Conservation (phyloP, 1,284 basidiomycete species). For the Naganishia liquefaciens region DNA sequence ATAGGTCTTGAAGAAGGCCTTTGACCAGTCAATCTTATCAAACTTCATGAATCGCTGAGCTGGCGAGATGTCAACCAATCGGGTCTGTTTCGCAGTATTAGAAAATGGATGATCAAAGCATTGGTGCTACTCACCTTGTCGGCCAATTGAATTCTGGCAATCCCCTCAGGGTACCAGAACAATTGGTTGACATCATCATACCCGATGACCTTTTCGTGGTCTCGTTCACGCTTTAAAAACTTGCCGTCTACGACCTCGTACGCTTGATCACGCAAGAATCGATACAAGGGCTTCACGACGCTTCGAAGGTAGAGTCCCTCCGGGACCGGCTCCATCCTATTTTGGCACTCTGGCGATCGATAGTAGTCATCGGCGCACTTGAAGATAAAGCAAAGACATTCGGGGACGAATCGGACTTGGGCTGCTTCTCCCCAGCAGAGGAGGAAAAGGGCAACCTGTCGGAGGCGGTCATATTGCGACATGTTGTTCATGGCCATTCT, state of each 20-base stretch:
- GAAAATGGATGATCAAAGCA: not conserved
- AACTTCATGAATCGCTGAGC: constrained; percentile 92
- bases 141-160: constrained; percentile 81
- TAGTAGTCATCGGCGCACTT: constrained; percentile 99
- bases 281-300: constrained; percentile 94
- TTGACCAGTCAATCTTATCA: constrained; percentile 89
- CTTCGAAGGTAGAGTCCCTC: constrained; percentile 91
- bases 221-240: constrained; percentile 87
- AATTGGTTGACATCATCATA: constrained; percentile 99
- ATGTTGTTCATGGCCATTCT: constrained; percentile 97
- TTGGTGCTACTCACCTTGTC: constrained; percentile 69
- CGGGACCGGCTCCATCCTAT: constrained; percentile 85
- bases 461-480: constrained; percentile 95
- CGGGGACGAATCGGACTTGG: constrained; percentile 96
- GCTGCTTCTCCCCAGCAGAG: constrained; percentile 99
- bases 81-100: constrained; percentile 61
- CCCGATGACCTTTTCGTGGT: constrained; percentile 93
- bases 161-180: constrained; percentile 99
- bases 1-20: constrained; percentile 96
- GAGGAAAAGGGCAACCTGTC: constrained; percentile 93
- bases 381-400: constrained; percentile 99
- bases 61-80: constrained; percentile 83
- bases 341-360: constrained; percentile 97
- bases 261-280: constrained; percentile 95
- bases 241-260: constrained; percentile 96